Conservation (phyloP, 1,139 yeast species). For the Yarrowia galli region DNA sequence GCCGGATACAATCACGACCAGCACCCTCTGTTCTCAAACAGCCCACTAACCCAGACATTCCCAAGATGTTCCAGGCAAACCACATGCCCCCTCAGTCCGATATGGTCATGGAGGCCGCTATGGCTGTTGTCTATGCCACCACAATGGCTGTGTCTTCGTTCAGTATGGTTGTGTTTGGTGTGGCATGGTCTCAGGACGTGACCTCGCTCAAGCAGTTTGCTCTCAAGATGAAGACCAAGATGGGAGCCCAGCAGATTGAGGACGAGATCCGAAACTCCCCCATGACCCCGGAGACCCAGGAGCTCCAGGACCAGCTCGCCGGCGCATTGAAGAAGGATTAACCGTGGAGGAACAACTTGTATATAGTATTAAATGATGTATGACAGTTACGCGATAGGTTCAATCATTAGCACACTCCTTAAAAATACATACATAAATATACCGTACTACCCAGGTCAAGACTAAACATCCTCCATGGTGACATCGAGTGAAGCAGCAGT, state of each 20-base stretch:
- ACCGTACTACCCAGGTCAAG: neutral
- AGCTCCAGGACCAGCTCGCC: slow-evolving; percentile 59
- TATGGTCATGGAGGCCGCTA: slow-evolving; percentile 82
- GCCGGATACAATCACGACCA: too few relatives aligned
- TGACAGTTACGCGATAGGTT: neutral
- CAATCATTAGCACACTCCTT: neutral
- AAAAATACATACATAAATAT: neutral
- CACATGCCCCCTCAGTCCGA: slow-evolving; percentile 85
- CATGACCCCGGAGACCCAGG: slow-evolving; percentile 70
- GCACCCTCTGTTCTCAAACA: neutral
- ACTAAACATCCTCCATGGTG: slow-evolving; percentile 30
- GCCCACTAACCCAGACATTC: slow-evolving; percentile 56
- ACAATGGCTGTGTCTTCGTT: slow-evolving; percentile 74
- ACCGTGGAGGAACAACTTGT: slow-evolving; percentile 4
- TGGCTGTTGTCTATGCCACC: slow-evolving; percentile 85
- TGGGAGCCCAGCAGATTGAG: slow-evolving; percentile 75
- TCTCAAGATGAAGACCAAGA: slow-evolving; percentile 64
- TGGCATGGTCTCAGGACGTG: slow-evolving; percentile 81
- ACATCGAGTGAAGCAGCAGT: slow-evolving; percentile 26
- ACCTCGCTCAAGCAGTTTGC: slow-evolving; percentile 75
- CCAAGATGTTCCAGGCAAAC: slow-evolving; percentile 82
- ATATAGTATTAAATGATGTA: slow-evolving; percentile 6
- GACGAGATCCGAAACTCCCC: slow-evolving; percentile 59
- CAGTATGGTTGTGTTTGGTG: slow-evolving; percentile 75
- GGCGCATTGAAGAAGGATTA: slow-evolving; percentile 42